Percentiles rank a stretch among this genome's conserved stretches.
These are phyloP conservation scores for Claviceps quebecensis DNA, from an alignment of 2,329 filamentous ascomycete genomes.

Conservation along the genomic window DNA sequence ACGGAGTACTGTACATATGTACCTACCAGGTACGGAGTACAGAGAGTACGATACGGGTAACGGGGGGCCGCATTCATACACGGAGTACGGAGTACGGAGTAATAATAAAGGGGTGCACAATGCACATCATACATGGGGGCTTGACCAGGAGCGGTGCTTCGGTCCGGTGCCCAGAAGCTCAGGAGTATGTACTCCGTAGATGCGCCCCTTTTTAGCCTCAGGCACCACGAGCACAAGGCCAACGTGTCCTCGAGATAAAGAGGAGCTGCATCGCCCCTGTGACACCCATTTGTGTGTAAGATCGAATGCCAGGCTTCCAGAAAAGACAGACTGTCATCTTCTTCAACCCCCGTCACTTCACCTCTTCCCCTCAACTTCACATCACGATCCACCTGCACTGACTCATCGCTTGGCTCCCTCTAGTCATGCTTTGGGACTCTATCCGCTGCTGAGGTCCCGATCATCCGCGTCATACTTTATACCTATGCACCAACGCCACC, in stretches of 20 bases:
- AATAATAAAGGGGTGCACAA: too few relatives aligned
- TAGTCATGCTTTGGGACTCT: slow-evolving; percentile 11
- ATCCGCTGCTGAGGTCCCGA: slow-evolving; percentile 8
- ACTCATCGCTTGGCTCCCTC: slow-evolving; percentile 11
- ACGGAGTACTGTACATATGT: too few relatives aligned
- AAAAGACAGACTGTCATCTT: slow-evolving; percentile 6
- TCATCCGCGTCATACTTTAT: slow-evolving; percentile 3
- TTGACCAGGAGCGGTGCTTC: too few relatives aligned
- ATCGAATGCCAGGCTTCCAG: not conserved
- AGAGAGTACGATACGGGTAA: too few relatives aligned
- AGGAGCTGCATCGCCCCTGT: not conserved
- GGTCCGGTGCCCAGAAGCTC: too few relatives aligned
- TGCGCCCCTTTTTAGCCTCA: slow-evolving; percentile 16
- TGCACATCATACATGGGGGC: too few relatives aligned
- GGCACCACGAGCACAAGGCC: slow-evolving; percentile 13
- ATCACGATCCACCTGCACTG: slow-evolving; percentile 9
- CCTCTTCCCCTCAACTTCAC: slow-evolving; percentile 10
- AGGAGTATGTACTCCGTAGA: too few relatives aligned
- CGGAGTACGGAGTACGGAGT: too few relatives aligned
- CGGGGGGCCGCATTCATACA: too few relatives aligned
- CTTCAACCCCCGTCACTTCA: slow-evolving; percentile 1
- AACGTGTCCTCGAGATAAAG: slow-evolving; percentile 18
- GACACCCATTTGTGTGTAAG: not conserved
- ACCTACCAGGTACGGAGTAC: too few relatives aligned
- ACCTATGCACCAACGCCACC: not conserved